Percentiles rank a stretch among this genome's conserved stretches.
Conservation (phyloP, 2,329 filamentous ascomycete species). For the Talaromyces rugulosus region DNA sequence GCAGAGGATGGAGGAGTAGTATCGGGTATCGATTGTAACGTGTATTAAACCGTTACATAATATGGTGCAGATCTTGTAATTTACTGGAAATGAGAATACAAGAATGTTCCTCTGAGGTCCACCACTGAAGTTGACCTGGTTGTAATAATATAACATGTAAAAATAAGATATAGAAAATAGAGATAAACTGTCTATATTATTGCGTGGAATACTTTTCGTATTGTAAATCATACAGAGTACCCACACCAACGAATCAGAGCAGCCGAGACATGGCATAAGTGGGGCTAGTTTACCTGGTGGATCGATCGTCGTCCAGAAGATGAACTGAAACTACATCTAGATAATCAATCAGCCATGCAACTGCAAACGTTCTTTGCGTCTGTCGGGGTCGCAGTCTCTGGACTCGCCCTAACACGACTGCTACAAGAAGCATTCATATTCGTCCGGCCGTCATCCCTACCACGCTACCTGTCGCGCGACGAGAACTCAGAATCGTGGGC, state of each 20-base stretch:
- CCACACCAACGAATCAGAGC: too few relatives aligned
- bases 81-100: too few relatives aligned
- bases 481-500: conserved; percentile 35
- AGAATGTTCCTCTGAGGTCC: too few relatives aligned
- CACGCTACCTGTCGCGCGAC: conserved; percentile 14
- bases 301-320: background rate
- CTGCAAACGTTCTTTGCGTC: background rate
- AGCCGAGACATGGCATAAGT: background rate
- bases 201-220: too few relatives aligned
- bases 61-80: too few relatives aligned
- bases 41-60: background rate
- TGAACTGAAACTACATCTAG: background rate
- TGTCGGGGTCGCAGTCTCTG: background rate
- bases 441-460: conserved; percentile 16
- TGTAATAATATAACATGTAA: too few relatives aligned
- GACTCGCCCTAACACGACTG: background rate
- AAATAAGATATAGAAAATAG: too few relatives aligned
- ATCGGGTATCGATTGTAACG: background rate
- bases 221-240: too few relatives aligned
- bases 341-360: background rate
- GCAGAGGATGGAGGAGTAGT: background rate
- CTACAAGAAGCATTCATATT: conserved; percentile 13
- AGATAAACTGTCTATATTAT: too few relatives aligned
- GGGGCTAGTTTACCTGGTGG: background rate
- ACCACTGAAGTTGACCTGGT: too few relatives aligned